A percentile compares a stretch with the other conserved stretches of the same genome.
Conservation (phyloP, 2,329 filamentous ascomycete genomes). For the Cladosporium velox region DNA sequence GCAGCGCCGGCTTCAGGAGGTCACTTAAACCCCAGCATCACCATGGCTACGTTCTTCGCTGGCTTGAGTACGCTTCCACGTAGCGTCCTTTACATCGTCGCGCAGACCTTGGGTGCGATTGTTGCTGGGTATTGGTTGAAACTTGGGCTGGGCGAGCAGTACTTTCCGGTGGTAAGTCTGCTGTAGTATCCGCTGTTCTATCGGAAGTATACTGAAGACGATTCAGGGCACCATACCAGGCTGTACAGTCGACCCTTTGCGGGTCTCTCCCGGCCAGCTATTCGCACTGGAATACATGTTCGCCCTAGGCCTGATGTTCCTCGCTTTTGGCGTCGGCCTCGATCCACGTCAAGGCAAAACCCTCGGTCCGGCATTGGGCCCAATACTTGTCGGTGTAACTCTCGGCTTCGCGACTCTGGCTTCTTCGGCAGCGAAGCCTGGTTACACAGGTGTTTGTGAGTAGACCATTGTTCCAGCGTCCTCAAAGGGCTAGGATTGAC, state of each 20-base stretch:
- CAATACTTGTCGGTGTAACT: slow-evolving; percentile 50
- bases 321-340: slow-evolving; percentile 56
- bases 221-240: slow-evolving; percentile 26
- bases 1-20: slow-evolving; percentile 53
- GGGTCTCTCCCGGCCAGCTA: slow-evolving; percentile 28
- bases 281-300: slow-evolving; percentile 53
- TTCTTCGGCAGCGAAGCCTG: slow-evolving; percentile 33
- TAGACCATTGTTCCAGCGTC: not conserved
- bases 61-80: slow-evolving; percentile 53
- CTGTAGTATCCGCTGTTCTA: not conserved
- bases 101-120: slow-evolving; percentile 48
- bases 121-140: slow-evolving; percentile 29
- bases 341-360: slow-evolving; percentile 54
- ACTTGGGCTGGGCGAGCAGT: slow-evolving; percentile 27
- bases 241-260: slow-evolving; percentile 25
- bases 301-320: slow-evolving; percentile 49
- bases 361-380: slow-evolving; percentile 53
- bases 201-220: not conserved
- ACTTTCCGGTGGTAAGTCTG: slow-evolving; percentile 20
- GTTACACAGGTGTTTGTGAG: slow-evolving; percentile 37
- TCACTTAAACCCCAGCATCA: slow-evolving; percentile 58
- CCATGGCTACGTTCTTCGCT: slow-evolving; percentile 54
- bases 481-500: not conserved
- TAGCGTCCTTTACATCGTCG: slow-evolving; percentile 49
- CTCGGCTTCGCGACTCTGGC: slow-evolving; percentile 35